A percentile compares a stretch with the other conserved stretches of the same genome.
Conservation (phyloP, 1,284 basidiomycete genomes). For the Cryptococcus maquisensis region DNA sequence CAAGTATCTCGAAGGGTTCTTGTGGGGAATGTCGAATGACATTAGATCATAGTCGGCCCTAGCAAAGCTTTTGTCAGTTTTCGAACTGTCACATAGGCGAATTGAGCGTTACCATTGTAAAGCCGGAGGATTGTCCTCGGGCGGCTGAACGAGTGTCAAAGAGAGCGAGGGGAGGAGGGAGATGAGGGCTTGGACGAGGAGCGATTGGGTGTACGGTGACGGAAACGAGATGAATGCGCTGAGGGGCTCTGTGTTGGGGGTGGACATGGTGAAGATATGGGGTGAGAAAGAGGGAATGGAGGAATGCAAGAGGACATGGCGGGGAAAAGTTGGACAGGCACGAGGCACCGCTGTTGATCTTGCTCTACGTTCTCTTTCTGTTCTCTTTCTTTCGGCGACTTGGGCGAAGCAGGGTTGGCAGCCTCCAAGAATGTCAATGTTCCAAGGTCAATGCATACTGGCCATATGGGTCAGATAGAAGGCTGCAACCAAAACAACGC, state of each 20-base stretch:
- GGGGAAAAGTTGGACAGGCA: too few species aligned
- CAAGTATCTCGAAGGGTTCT: constrained; percentile 52
- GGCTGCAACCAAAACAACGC: too few species aligned
- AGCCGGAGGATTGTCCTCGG: constrained; percentile 33
- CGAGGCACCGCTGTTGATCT: too few species aligned
- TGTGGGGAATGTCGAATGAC: constrained; percentile 65
- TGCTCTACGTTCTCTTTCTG: too few species aligned
- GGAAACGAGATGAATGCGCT: constrained; percentile 69
- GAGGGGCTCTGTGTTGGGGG: constrained; percentile 19
- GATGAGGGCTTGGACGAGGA: constrained; percentile 63
- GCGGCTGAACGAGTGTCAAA: constrained; percentile 27
- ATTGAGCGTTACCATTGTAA: constrained; percentile 45
- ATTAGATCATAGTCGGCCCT: constrained; percentile 66
- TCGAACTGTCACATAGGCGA: neutral
- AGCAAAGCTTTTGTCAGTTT: neutral
- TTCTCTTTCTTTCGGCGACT: too few species aligned
- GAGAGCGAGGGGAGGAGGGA: constrained; percentile 33
- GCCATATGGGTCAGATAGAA: too few species aligned
- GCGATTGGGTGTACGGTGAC: constrained; percentile 65
- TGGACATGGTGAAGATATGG: neutral
- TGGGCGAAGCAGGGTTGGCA: too few species aligned
- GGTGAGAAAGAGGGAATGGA: too few species aligned
- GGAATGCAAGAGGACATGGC: too few species aligned
- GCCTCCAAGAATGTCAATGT: too few species aligned
- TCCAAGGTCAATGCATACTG: too few species aligned